Percentiles rank a stretch among this genome's conserved stretches.
phyloP scores from a whole-genome alignment of 1,284 basidiomycete species.

The Ganoderma resinaceum region DNA sequence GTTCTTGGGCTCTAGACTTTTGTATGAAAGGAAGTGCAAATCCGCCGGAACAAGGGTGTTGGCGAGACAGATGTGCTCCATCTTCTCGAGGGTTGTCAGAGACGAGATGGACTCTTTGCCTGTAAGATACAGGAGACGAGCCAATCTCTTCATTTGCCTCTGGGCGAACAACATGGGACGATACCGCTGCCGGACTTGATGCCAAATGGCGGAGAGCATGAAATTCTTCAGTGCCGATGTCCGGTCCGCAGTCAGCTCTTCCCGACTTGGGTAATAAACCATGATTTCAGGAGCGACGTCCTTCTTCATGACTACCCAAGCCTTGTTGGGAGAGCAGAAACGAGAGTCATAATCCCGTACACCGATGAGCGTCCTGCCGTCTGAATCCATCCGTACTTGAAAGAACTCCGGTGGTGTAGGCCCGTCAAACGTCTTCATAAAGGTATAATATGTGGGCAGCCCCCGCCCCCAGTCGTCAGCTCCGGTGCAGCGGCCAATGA shows the following conservation, averaged over 20 bases:
- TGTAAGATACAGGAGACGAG: background rate
- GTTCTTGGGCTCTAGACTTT: background rate
- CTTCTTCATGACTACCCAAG: background rate
- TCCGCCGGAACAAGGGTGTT: background rate
- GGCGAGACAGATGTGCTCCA: background rate
- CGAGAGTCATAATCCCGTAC: background rate
- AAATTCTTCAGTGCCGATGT: background rate
- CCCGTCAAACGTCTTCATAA: background rate
- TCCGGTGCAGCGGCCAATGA: background rate
- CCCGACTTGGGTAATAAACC: background rate
- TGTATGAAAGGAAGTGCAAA: background rate
- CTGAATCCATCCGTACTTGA: background rate
- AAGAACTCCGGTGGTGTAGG: background rate
- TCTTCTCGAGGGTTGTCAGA: background rate
- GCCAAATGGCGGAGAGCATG: background rate
- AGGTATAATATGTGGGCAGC: background rate
- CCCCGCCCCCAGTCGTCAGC: background rate
- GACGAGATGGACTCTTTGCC: background rate
- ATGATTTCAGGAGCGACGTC: background rate
- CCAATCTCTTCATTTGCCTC: background rate
- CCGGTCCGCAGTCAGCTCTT: background rate
- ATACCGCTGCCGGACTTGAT: background rate
- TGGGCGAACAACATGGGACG: background rate
- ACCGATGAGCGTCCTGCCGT: background rate
- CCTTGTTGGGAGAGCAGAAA: background rate